phyloP scores from a whole-genome alignment of 164 flowering plant genomes.

The Stephania yunnanensis region DNA sequence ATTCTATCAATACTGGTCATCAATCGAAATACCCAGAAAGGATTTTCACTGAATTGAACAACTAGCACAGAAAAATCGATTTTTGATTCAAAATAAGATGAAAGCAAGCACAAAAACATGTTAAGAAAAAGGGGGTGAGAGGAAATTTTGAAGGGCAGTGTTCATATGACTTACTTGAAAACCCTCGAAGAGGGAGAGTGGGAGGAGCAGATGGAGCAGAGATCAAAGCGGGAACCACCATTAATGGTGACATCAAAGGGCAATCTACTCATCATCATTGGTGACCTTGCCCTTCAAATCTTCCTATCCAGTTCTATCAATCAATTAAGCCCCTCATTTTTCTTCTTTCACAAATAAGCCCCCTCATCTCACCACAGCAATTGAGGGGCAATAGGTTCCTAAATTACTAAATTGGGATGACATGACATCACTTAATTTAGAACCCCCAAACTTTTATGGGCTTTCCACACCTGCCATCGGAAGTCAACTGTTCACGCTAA shows the following conservation, averaged over 20 bases:
- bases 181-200: not conserved
- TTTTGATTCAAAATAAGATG: not conserved
- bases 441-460: too few species aligned
- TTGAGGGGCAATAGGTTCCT: too few species aligned
- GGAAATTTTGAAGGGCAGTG: not conserved
- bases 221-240: not conserved
- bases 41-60: not conserved
- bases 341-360: not conserved
- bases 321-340: not conserved
- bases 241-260: not conserved
- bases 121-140: not conserved
- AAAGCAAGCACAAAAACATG: not conserved
- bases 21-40: constrained; percentile 3
- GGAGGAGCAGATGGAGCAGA: not conserved
- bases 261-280: not conserved
- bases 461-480: too few species aligned
- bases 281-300: not conserved
- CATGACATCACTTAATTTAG: too few species aligned
- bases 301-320: not conserved
- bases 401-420: too few species aligned
- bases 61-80: not conserved
- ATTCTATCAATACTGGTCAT: not conserved
- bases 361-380: too few species aligned
- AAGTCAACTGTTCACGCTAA: too few species aligned
- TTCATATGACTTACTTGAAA: not conserved